A percentile compares a stretch with the other conserved stretches of the same genome.
Conservation (phyloP, 2,329 filamentous ascomycete species). For the Trichoderma asperellum region DNA sequence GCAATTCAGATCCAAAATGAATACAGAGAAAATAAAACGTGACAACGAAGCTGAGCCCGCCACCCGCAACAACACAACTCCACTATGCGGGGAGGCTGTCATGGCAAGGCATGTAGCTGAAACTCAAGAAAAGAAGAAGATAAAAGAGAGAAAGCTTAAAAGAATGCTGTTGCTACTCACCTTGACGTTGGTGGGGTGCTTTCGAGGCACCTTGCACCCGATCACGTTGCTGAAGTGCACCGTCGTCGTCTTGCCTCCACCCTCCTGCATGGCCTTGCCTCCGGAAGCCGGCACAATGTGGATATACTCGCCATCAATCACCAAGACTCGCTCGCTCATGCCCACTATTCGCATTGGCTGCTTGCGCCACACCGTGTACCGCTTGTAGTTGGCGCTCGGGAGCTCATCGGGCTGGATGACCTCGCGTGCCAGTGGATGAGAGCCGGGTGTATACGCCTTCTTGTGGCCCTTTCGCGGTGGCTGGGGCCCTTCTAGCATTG, state of each 20-base stretch:
- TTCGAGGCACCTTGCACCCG: conserved; percentile 78
- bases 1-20: background rate
- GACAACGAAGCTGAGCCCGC: conserved; percentile 17
- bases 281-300: conserved; percentile 77
- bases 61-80: background rate
- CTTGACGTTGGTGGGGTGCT: conserved; percentile 80
- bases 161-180: conserved; percentile 47
- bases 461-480: conserved; percentile 56
- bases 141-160: background rate
- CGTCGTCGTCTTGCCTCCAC: conserved; percentile 72
- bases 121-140: background rate
- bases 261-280: conserved; percentile 67
- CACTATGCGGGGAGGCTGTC: background rate
- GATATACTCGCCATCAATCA: conserved; percentile 84
- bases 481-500: conserved; percentile 51
- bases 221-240: conserved; percentile 83
- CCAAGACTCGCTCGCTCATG: conserved; percentile 73
- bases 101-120: background rate
- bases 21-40: background rate
- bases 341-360: conserved; percentile 81
- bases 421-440: conserved; percentile 70
- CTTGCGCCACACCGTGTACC: conserved; percentile 80
- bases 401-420: conserved; percentile 63
- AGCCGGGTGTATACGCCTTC: conserved; percentile 56
- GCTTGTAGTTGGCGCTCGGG: conserved; percentile 66